Evolutionary conservation across 2,329 filamentous ascomycete species (phyloP).

Genomic region (Immersiporthe knoxdaviesiana): DNA sequence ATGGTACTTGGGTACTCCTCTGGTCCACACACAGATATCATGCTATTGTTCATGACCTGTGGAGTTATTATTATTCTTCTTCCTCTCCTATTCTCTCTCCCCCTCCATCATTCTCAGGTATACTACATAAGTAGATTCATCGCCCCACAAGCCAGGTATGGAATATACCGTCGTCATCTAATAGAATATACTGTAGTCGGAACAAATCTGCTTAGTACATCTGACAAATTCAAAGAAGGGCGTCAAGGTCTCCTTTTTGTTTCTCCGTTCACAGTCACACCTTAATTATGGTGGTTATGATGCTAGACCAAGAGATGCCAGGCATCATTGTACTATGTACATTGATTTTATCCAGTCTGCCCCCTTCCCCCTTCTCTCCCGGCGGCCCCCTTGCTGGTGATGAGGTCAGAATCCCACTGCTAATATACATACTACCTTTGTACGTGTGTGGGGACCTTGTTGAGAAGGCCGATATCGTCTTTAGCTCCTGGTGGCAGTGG

Average conservation of each 20-base stretch:
- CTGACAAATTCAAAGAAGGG: neutral
- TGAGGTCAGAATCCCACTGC: slow-evolving; percentile 16
- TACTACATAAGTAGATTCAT: no score
- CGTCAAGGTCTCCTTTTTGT: neutral
- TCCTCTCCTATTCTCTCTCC: neutral
- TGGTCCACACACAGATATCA: no score
- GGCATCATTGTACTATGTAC: neutral
- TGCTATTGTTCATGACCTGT: neutral
- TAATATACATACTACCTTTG: neutral
- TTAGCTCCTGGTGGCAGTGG: neutral
- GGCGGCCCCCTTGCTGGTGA: neutral
- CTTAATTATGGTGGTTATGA: neutral
- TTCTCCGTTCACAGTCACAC: neutral
- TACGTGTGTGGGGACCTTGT: neutral
- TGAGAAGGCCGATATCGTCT: slow-evolving; percentile 6
- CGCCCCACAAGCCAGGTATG: neutral
- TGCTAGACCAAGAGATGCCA: neutral
- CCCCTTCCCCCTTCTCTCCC: no score
- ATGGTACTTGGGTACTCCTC: neutral
- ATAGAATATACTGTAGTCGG: no score
- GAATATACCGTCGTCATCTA: no score
- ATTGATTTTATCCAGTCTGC: neutral
- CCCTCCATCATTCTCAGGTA: neutral
- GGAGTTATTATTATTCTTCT: no score
- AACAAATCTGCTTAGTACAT: no score